Base-by-base conservation (phyloP, 768 basidiomycete genomes). In the Trametes cubensis region DNA sequence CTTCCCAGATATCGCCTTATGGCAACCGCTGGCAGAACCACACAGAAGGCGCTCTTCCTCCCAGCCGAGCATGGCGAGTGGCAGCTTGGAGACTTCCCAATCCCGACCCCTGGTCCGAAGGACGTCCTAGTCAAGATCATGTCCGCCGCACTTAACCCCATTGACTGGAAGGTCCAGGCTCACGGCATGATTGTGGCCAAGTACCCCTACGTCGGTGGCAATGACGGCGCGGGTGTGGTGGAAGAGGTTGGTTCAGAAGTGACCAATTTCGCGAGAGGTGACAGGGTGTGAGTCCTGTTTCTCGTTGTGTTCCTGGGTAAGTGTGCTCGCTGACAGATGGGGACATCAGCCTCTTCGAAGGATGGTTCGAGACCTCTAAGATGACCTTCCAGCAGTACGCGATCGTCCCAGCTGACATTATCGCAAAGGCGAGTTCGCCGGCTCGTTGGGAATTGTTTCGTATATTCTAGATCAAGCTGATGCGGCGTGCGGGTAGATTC, bases 141-240 rank as follows among this genome's bases (percentile, higher is more conserved):
- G 45, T 74, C 84, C 7, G 76, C 81, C 0, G 77, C 80, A 2
- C 70, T 85, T 50, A 84, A 85, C 62, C 85, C 85, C 3, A 75
- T 78, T 14, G 85, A 86, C 61, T 81, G 81, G 71, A 83, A 81
- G 67, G 74, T 83, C 34, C 80, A 80, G 58, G 77, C 70, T 51
- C 25, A 28, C 13, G 56, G 57, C 47, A 46, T 39, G 28, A 46
- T 70, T 55, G 55, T 69, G 50, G 51, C 62, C 7, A 13, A 51
- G 20, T 73, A 49, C 63, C 73, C 68, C 2, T 62, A 45, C 45
- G 48, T 72, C 20, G 54, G 70, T 14, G 73, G 73, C 1, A 30
- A 30, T 10, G 66, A 67, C 39, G 60, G 28, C 10, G 66, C 66
- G 11, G 66, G 66, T 7, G 20, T 59, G 17, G 67, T 68, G 18